Percentiles rank a stretch among this genome's conserved stretches.
These are phyloP conservation scores for Scolecobasidium constrictum DNA, from an alignment of 2,329 filamentous ascomycete species.

Conservation along the genomic window DNA sequence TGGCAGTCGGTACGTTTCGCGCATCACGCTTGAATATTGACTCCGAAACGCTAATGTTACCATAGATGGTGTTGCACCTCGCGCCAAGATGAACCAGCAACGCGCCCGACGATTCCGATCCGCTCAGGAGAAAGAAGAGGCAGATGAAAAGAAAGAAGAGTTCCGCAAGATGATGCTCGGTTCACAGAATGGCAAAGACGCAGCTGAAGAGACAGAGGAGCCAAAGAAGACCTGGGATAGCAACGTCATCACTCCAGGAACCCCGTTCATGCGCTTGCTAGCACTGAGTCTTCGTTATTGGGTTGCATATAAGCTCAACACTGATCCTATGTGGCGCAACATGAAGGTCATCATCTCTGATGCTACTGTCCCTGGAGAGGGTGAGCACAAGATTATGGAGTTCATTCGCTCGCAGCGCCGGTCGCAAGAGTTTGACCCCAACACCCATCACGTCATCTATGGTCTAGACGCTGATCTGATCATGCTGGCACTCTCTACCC, in stretches of 20 bases:
- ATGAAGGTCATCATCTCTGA: conserved; percentile 98
- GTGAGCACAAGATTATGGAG: conserved; percentile 99
- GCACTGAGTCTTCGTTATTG: conserved; percentile 86
- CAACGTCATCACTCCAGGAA: conserved; percentile 84
- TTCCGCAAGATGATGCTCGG: conserved; percentile 68
- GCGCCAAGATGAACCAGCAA: conserved; percentile 99
- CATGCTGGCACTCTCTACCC: conserved; percentile 93
- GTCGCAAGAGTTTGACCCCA: conserved; percentile 85
- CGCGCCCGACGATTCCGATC: conserved; percentile 90
- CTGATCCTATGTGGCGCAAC: conserved; percentile 78
- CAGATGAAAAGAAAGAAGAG: conserved; percentile 82
- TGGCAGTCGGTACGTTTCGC: conserved; percentile 72
- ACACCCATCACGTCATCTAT: conserved; percentile 96
- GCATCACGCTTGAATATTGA: no score
- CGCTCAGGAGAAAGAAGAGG: conserved; percentile 87
- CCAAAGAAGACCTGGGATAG: conserved; percentile 88
- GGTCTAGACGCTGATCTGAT: conserved; percentile 96
- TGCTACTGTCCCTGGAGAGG: conserved; percentile 92
- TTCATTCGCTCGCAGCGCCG: conserved; percentile 90
- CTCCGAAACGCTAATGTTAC: conserved; percentile 1
- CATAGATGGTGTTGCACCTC: conserved; percentile 85
- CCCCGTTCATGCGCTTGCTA: conserved; percentile 96
- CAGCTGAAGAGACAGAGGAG: conserved; percentile 46
- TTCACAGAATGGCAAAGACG: conserved; percentile 55
- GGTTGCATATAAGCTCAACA: conserved; percentile 96